These are phyloP conservation scores for Botrytis galanthina DNA, from an alignment of 2,329 filamentous ascomycete species.

Conservation along the genomic window DNA sequence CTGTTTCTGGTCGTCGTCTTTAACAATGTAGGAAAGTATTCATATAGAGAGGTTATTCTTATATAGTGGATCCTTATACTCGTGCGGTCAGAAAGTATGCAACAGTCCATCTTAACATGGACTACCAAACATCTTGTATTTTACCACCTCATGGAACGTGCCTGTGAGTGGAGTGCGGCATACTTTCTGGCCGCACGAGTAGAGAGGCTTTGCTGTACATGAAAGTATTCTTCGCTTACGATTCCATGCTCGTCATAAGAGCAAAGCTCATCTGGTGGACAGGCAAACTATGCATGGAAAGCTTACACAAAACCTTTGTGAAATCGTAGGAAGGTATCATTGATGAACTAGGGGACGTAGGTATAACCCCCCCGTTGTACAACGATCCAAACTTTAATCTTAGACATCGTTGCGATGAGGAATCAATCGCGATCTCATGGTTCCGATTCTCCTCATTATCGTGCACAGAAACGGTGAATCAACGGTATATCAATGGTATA, in stretches of 20 bases:
- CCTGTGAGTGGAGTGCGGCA: too few species aligned
- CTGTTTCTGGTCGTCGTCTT: too few species aligned
- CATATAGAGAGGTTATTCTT: too few species aligned
- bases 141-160: too few species aligned
- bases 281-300: neutral
- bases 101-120: too few species aligned
- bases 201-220: neutral
- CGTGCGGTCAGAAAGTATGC: too few species aligned
- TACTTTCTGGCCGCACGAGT: too few species aligned
- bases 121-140: too few species aligned
- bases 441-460: neutral
- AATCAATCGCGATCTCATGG: neutral
- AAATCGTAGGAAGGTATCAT: neutral
- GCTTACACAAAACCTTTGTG: neutral
- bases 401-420: neutral
- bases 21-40: too few species aligned
- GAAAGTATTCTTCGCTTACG: neutral
- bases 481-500: neutral
- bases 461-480: neutral
- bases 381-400: neutral
- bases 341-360: neutral
- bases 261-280: neutral
- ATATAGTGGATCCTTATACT: too few species aligned
- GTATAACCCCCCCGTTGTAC: neutral
- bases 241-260: neutral